Evolutionary conservation across 345 rosid genomes (phyloP).

Genomic region (Eutrema heterophyllum): DNA sequence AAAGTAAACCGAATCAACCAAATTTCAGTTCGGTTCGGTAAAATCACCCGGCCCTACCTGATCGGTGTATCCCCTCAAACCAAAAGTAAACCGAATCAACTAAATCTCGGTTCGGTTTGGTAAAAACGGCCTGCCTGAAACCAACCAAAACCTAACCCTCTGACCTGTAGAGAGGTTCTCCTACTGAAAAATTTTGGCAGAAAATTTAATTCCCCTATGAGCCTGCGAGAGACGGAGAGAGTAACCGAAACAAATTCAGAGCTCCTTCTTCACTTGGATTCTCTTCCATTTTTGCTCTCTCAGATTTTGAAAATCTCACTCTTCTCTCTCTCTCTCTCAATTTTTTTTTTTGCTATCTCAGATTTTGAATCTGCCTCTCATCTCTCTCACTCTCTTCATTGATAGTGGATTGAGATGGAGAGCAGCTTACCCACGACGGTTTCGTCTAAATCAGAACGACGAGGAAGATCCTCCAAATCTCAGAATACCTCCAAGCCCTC

Average conservation of each 20-base stretch:
- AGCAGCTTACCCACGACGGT: slow-evolving; percentile 49
- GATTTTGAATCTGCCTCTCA: background rate
- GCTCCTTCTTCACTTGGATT: background rate
- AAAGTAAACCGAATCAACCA: no score
- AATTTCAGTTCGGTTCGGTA: no score
- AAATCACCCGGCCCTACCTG: no score
- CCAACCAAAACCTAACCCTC: background rate
- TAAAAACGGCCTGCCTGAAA: no score
- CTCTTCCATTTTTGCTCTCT: background rate
- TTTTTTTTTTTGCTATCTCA: background rate
- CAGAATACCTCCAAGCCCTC: slow-evolving; percentile 61
- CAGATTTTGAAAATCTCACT: background rate
- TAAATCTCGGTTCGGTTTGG: no score
- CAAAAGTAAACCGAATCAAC: no score
- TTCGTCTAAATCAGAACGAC: slow-evolving; percentile 51
- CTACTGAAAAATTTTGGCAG: background rate
- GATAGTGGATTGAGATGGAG: slow-evolving; percentile 50
- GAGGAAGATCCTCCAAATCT: slow-evolving; percentile 68
- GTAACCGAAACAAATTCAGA: background rate
- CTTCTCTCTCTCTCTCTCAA: background rate
- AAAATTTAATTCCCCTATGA: background rate
- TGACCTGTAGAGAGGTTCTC: background rate
- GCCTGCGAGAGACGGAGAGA: background rate
- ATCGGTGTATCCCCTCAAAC: no score
- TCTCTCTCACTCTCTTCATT: background rate